phyloP scores from a whole-genome alignment of 179 eudicot species.

The Beta corolliflora region DNA sequence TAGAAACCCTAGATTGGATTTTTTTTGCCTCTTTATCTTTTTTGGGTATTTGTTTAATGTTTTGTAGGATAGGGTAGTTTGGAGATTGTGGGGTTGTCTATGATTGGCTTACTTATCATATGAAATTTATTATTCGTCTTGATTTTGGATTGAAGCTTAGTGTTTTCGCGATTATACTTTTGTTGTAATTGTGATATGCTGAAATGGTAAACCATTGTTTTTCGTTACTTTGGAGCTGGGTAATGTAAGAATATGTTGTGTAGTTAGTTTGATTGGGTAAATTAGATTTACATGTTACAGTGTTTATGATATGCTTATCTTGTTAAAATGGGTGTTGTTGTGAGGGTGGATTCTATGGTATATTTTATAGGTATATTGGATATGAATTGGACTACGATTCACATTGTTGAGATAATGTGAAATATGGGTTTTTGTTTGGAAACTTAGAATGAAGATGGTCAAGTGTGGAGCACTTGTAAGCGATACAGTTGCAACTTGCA shows the following conservation, averaged over 20 bases:
- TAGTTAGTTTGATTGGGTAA: not conserved
- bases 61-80: too few relatives aligned
- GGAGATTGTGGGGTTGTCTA: too few relatives aligned
- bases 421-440: not conserved
- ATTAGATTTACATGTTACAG: not conserved
- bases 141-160: not conserved
- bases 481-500: not conserved
- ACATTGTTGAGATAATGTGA: not conserved
- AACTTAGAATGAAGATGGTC: not conserved
- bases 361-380: not conserved
- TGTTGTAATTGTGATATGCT: not conserved
- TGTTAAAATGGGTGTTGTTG: not conserved
- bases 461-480: not conserved
- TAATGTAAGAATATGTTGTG: not conserved
- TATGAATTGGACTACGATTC: not conserved
- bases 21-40: not conserved
- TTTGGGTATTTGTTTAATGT: not conserved
- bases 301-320: not conserved
- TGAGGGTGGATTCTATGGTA: not conserved
- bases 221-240: not conserved
- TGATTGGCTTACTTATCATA: not conserved
- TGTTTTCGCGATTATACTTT: not conserved
- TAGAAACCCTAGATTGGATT: not conserved
- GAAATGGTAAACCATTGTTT: not conserved
- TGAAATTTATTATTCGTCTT: not conserved